Evolutionary conservation across 306 rosid species (phyloP), one percentile per base, ranked within the genome.

Genomic region (Cicer arietinum): DNA sequence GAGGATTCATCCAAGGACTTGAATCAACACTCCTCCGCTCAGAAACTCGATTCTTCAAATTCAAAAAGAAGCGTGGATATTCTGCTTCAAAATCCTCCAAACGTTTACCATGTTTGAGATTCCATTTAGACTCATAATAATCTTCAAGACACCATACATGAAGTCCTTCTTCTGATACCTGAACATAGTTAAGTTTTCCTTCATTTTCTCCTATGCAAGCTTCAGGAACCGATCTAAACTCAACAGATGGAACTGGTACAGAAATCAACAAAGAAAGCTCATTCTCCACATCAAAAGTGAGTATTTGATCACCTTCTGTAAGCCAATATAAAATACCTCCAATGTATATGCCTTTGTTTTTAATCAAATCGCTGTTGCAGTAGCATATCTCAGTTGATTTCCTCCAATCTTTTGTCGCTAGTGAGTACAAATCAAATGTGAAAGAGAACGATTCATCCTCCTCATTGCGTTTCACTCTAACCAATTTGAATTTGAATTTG

Each of bases 91-190:
- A 81, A 54, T 41, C 77, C 69, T 79, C 79, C 77, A 90, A 52
- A 30, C 77, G 13, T 58, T 82, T 88, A 3, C 37, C 79, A 63
- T 71, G 70, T 59, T 72, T 78, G 3, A 83, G 77, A 12, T 10
- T 74, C 96, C 92, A 90, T 7, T 83, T 75, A 41, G 48, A 37
- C 59, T 90, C 92, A 58, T 71, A 90, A 41, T 79, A 84, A 35
- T 88, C 90, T 63, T 86, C 90, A 41, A 90, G 92, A 39, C 18
- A 68, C 89, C 92, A 90, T 1, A 90, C 84, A 10, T 81, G 85
- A 10, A 90, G 78, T 43, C 92, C 96, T 37, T 74, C 47, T 74
- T 88, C 96, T 10, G 92, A 79, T 75, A 86, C 67, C 56, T 83
- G 79, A 14, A 86, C 84, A 82, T 83, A 88, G 25, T 81, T 78